Evolutionary conservation across 2,329 filamentous ascomycete genomes (phyloP), one percentile per base, ranked within the genome.

Genomic region (Leptographium flavum): DNA sequence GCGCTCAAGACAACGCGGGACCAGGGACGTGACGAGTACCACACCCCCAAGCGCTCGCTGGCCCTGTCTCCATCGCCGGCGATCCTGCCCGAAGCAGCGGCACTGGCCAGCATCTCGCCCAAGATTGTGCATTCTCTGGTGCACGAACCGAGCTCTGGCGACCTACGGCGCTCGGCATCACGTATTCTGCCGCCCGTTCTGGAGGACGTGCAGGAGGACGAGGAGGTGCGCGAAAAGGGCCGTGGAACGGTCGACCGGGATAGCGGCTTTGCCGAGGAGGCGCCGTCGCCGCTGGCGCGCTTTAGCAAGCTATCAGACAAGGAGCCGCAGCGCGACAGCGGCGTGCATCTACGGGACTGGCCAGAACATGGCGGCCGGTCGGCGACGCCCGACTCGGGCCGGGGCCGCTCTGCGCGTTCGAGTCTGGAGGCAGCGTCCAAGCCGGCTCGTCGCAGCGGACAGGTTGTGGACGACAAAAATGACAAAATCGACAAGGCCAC

Each of bases 321-420:
- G n/a, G 13, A 23, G n/a, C 42, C 45, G 17, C 60, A 64, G 41
- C 66, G 70, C 37, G 74, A 79, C 53, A 79, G 75, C 57, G 74
- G 71, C 23, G 68, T 77, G 27, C 70, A 76, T 52, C 61, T 75
- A 37, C 67, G 65, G 21, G 71, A 74, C 28, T 21, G 22, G 39
- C 21, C 39, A 17, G 39, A 38, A 11, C 42, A 39, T 17, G 14
- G 32, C 23, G 13, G 32, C 4, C 31, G 31, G 27, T 13, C 43
- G 10, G 28, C 19, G 30, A 14, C 31, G 32, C 22, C 38, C 10
- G 35, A 37, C 3, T 33, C 39, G 19, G 17, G 14, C 15, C 22
- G 23, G 19, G 15, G 27, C 10, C 41, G 3, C 10, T 43, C 25
- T 5, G 9, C 32, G 7, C 41, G 32, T 23, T 36, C 41, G 4